phyloP scores from a whole-genome alignment of 1,284 basidiomycete species.

The Leccinum huronense region DNA sequence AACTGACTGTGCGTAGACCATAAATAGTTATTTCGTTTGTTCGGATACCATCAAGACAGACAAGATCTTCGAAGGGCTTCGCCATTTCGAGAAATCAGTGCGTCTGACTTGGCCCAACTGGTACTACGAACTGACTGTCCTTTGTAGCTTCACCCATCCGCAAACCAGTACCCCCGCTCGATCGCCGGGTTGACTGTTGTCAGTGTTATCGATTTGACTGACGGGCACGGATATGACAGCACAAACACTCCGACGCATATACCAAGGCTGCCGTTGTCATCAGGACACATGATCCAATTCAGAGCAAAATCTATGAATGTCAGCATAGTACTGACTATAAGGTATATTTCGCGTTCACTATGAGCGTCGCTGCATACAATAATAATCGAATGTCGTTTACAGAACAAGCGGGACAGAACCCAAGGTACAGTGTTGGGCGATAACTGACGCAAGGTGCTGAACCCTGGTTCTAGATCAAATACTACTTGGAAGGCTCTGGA shows the following conservation, averaged over 20 bases:
- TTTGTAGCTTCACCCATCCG: slow-evolving; percentile 17
- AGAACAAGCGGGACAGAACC: slow-evolving; percentile 88
- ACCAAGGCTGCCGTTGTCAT: slow-evolving; percentile 68
- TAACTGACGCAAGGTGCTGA: slow-evolving; percentile 7
- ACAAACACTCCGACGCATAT: slow-evolving; percentile 62
- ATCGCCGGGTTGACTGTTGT: slow-evolving; percentile 62
- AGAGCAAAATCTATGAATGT: slow-evolving; percentile 48
- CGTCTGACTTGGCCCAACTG: slow-evolving; percentile 10
- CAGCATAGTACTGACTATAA: slow-evolving; percentile 61
- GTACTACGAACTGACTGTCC: slow-evolving; percentile 8
- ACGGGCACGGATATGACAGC: slow-evolving; percentile 65
- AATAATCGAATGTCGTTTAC: slow-evolving; percentile 5
- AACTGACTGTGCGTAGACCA: slow-evolving; percentile 49
- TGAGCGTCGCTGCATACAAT: background rate
- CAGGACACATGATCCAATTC: slow-evolving; percentile 84
- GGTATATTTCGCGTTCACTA: slow-evolving; percentile 41
- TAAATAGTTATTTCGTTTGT: slow-evolving; percentile 81
- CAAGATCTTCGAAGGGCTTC: slow-evolving; percentile 63
- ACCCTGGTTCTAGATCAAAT: slow-evolving; percentile 61
- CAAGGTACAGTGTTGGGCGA: slow-evolving; percentile 50
- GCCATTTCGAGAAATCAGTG: slow-evolving; percentile 51
- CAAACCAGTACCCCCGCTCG: slow-evolving; percentile 50
- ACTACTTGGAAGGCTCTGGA: slow-evolving; percentile 77
- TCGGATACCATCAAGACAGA: slow-evolving; percentile 60
- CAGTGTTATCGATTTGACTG: slow-evolving; percentile 70